Conservation (phyloP, 2,329 filamentous ascomycete species). For the Claviceps quebecensis region DNA sequence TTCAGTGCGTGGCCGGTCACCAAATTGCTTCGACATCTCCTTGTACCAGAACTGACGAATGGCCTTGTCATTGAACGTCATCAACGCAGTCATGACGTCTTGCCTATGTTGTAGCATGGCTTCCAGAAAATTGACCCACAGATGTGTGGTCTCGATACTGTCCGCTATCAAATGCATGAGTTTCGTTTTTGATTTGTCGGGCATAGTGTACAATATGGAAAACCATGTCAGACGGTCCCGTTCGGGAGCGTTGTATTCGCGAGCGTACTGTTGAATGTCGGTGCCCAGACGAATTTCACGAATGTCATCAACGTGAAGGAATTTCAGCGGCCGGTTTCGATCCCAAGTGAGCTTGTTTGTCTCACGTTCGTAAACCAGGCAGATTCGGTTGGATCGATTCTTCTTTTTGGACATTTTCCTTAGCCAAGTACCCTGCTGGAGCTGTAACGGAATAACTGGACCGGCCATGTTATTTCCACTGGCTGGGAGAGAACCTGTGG, state of each 20-base stretch:
- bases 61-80: constrained; percentile 71
- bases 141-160: constrained; percentile 52
- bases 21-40: constrained; percentile 61
- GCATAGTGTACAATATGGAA: constrained; percentile 73
- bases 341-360: constrained; percentile 85
- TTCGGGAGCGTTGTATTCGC: constrained; percentile 62
- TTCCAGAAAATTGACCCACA: constrained; percentile 77
- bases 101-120: constrained; percentile 75
- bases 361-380: constrained; percentile 62
- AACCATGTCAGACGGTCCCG: constrained; percentile 64
- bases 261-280: constrained; percentile 77
- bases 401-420: constrained; percentile 83
- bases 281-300: constrained; percentile 73
- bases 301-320: constrained; percentile 90
- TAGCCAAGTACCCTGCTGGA: constrained; percentile 66
- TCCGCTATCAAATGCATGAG: constrained; percentile 78
- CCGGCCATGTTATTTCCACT: constrained; percentile 36
- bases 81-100: constrained; percentile 78
- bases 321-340: constrained; percentile 60
- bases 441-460: constrained; percentile 60
- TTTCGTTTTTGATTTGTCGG: constrained; percentile 70
- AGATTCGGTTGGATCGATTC: constrained; percentile 56
- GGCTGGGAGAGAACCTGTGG: constrained; percentile 31
- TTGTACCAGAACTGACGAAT: constrained; percentile 74
- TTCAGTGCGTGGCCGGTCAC: constrained; percentile 32